These are phyloP conservation scores for Caloboletus inedulis DNA, from an alignment of 1,284 basidiomycete species.

Conservation along the genomic window DNA sequence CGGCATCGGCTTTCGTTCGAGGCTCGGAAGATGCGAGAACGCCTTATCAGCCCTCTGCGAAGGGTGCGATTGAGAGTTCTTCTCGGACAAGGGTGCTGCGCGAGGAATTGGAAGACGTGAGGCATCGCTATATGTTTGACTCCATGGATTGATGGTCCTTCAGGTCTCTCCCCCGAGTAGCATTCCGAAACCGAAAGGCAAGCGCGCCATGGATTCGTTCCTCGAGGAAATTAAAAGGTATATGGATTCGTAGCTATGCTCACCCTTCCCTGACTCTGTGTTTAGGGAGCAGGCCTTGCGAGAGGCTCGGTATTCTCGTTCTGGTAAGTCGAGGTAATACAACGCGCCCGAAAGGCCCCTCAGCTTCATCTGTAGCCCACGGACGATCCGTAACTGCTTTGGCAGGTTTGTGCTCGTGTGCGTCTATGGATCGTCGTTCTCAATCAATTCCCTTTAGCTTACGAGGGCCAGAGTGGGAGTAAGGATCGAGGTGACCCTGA, in stretches of 20 bases:
- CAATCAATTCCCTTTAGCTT: conserved; percentile 45
- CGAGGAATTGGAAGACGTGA: conserved; percentile 34
- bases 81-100: conserved; percentile 35
- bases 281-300: conserved; percentile 85
- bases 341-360: background rate
- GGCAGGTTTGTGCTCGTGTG: conserved; percentile 54
- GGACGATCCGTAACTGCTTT: conserved; percentile 79
- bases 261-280: background rate
- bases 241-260: background rate
- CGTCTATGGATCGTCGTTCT: background rate
- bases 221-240: conserved; percentile 91
- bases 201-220: conserved; percentile 91
- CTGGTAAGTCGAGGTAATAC: conserved; percentile 45
- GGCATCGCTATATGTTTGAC: background rate
- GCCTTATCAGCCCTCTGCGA: conserved; percentile 46
- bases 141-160: conserved; percentile 2
- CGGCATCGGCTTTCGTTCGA: conserved; percentile 71
- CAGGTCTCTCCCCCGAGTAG: conserved; percentile 52
- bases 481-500: conserved; percentile 83
- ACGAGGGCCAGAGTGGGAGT: conserved; percentile 84
- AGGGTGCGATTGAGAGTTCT: conserved; percentile 21
- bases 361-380: conserved; percentile 35
- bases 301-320: conserved; percentile 76
- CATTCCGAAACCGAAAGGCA: conserved; percentile 74
- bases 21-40: conserved; percentile 54